phyloP scores from a whole-genome alignment of 2,329 filamentous ascomycete genomes.

The Colletotrichum shisoi region DNA sequence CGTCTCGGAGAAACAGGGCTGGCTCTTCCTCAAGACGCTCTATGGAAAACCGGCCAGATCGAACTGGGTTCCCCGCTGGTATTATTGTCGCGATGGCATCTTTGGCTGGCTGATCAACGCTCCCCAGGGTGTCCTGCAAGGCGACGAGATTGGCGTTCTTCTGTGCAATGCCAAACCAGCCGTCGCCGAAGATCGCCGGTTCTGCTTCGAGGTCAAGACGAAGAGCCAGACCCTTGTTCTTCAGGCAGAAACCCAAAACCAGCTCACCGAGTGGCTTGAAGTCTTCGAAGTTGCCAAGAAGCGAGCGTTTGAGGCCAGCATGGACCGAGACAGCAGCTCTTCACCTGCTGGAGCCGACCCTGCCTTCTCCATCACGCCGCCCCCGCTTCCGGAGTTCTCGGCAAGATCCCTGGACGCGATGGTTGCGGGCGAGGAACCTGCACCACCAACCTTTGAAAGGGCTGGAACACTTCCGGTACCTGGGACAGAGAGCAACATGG shows the following conservation, averaged over 20 bases:
- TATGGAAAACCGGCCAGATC: slow-evolving; percentile 89
- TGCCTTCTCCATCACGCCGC: slow-evolving; percentile 91
- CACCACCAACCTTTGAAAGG: slow-evolving; percentile 60
- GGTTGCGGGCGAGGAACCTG: slow-evolving; percentile 58
- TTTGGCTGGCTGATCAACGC: slow-evolving; percentile 94
- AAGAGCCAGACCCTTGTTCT: slow-evolving; percentile 90
- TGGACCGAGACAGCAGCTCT: slow-evolving; percentile 58
- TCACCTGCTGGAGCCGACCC: slow-evolving; percentile 66
- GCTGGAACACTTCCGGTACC: slow-evolving; percentile 71
- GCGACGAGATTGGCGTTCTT: slow-evolving; percentile 92
- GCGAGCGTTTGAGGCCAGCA: slow-evolving; percentile 80
- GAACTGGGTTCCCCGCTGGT: slow-evolving; percentile 92
- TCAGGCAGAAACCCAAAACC: slow-evolving; percentile 89
- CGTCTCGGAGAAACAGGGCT: slow-evolving; percentile 85
- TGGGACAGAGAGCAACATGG: slow-evolving; percentile 62
- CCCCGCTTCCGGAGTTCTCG: slow-evolving; percentile 88
- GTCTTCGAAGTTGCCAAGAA: slow-evolving; percentile 95
- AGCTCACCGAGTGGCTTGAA: slow-evolving; percentile 93
- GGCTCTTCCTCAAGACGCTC: slow-evolving; percentile 83
- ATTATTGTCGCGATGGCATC: slow-evolving; percentile 92
- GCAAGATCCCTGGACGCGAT: slow-evolving; percentile 77
- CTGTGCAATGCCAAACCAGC: slow-evolving; percentile 92
- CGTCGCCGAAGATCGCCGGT: slow-evolving; percentile 89
- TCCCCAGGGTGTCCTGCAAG: slow-evolving; percentile 86
- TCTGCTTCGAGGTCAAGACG: slow-evolving; percentile 98